A percentile compares a stretch with the other conserved stretches of the same genome.
These are phyloP conservation scores for Aspergillus cavernicola DNA, from an alignment of 495 filamentous ascomycete genomes.

Conservation along the genomic window DNA sequence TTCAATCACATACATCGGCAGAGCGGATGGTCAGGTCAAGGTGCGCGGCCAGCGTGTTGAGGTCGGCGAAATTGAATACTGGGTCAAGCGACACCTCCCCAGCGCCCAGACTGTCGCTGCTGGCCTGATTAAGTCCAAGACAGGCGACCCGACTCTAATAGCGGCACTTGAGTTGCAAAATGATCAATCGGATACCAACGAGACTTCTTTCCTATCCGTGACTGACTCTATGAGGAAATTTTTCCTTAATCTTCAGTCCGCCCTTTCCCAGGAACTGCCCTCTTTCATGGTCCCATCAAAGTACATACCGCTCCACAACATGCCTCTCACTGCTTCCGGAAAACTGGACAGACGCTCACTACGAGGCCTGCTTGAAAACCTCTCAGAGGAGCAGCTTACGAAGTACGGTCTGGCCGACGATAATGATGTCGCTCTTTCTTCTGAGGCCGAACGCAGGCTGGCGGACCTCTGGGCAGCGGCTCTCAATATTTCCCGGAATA, in stretches of 20 bases:
- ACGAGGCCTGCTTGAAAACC: constrained; percentile 9
- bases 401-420: constrained; percentile 2
- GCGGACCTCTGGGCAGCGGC: constrained; percentile 31
- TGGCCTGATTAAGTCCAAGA: background rate
- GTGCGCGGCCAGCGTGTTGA: constrained; percentile 36
- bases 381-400: constrained; percentile 12
- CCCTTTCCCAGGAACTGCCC: constrained; percentile 16
- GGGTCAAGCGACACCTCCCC: constrained; percentile 8
- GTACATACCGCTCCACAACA: constrained; percentile 31
- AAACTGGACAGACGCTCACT: constrained; percentile 38
- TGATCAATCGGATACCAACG: background rate
- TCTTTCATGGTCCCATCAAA: constrained; percentile 46
- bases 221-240: background rate
- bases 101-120: constrained; percentile 6
- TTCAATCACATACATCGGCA: constrained; percentile 5
- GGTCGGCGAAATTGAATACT: constrained; percentile 43
- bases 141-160: background rate
- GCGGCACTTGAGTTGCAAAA: constrained; percentile 2
- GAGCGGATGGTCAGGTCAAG: constrained; percentile 45
- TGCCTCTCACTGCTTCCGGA: constrained; percentile 40
- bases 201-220: background rate
- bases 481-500: constrained; percentile 27
- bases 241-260: background rate
- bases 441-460: background rate
- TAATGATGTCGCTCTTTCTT: background rate